Evolutionary conservation across 1,284 basidiomycete genomes (phyloP), one percentile per base, ranked within the genome.

Genomic region (Cryptococcus depauperatus): DNA sequence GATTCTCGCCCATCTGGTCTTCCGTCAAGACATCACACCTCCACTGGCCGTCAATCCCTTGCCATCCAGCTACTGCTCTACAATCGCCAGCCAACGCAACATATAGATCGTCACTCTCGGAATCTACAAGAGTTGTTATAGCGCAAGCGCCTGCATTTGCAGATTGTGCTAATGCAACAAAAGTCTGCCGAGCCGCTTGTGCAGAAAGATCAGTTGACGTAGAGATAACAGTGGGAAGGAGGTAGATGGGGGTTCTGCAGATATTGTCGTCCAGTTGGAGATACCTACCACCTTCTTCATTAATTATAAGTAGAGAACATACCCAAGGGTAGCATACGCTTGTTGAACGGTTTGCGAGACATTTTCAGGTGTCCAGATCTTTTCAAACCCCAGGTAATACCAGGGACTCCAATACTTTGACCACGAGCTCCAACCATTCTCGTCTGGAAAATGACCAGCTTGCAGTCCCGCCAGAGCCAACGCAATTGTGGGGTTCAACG

Each of bases 1-100:
- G 81, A 64, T 93, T 96, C 48, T 88, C 79, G 23, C 89, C 93
- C 7, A 91, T 97, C 74, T 97, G 91, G 66, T 98, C 95, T 63
- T 95, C 86, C 30, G 80, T 87, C 50, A 98, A 76, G 16, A 88
- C 86, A 65, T 96, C 90, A 16, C 91, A 84, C 43, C 58, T 37
- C 66, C 66, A 69, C 9, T 43, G 54, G 11, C 66, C 63, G 35
- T 66, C 58, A 0, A 47, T 43, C 1, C 57, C 82, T 84, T 88
- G 93, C 48, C 89, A 80, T 23, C 95, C 95, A 11, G 93, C 92
- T 3, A 99, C 88, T 9, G 95, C 95, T 35, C 95, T 80, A 59
- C 86, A 86, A 66, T 99, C 95, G 2, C 95, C 95, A 5, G 91
- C 84, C 56, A 84, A 84, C 2, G 95, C 93, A 30, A 96, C 80